phyloP scores from a whole-genome alignment of 192 early-diverging fungal genomes.

The Neocallimastix lanati region DNA sequence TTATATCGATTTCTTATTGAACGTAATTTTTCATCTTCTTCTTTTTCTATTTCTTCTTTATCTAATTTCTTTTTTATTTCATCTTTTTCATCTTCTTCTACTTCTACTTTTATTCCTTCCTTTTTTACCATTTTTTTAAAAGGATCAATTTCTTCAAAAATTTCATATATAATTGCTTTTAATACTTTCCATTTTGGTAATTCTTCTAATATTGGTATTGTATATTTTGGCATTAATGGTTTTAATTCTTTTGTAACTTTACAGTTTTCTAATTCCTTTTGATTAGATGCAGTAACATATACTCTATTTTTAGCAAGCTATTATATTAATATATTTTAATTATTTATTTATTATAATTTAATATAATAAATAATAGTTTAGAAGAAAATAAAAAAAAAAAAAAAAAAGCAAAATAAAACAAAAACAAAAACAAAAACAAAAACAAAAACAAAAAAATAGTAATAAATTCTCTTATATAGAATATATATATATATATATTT shows the following conservation, averaged over 20 bases:
- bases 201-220: slow-evolving; percentile 63
- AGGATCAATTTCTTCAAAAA: slow-evolving; percentile 63
- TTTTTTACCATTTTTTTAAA: slow-evolving; percentile 28
- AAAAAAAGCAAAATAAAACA: too few species aligned
- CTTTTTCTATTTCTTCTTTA: neutral
- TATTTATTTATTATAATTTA: too few species aligned
- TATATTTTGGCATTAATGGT: slow-evolving; percentile 31
- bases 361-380: too few species aligned
- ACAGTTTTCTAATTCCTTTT: neutral
- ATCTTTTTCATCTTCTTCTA: slow-evolving; percentile 19
- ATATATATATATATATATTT: slow-evolving; percentile 28
- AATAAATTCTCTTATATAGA: too few species aligned
- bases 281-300: neutral
- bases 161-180: slow-evolving; percentile 7
- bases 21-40: slow-evolving; percentile 6
- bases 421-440: too few species aligned
- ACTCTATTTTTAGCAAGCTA: neutral
- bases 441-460: too few species aligned
- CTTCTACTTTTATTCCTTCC: slow-evolving; percentile 43
- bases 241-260: neutral
- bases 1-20: neutral
- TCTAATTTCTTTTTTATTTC: too few species aligned
- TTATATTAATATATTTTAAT: neutral
- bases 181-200: slow-evolving; percentile 82
- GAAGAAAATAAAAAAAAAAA: too few species aligned